A percentile compares a stretch with the other conserved stretches of the same genome.
These are phyloP conservation scores for Akanthomyces dipterigenus DNA, from an alignment of 2,329 filamentous ascomycete species.

Conservation along the genomic window DNA sequence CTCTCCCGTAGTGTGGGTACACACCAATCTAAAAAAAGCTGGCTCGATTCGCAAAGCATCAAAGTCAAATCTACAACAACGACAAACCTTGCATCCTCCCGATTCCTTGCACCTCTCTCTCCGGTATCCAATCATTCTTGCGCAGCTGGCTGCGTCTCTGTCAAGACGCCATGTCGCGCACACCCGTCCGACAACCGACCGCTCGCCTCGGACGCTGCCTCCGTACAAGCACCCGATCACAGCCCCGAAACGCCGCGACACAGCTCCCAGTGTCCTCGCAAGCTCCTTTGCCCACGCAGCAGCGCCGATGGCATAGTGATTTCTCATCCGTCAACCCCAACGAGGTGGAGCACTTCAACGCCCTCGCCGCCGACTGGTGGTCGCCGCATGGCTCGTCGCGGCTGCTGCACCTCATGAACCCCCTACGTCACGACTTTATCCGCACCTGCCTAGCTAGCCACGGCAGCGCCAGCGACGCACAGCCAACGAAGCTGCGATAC, in stretches of 20 bases:
- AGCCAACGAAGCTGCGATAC: slow-evolving; percentile 46
- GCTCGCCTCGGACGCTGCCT: not conserved
- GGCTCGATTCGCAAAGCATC: not conserved
- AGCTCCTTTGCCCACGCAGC: not conserved
- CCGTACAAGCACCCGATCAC: not conserved
- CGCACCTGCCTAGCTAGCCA: slow-evolving; percentile 54
- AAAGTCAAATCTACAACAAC: not conserved
- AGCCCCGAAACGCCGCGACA: not conserved
- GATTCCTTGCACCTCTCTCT: not conserved
- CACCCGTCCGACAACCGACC: not conserved
- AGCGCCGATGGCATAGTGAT: slow-evolving; percentile 15
- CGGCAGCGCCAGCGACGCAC: slow-evolving; percentile 14
- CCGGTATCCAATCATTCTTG: not conserved
- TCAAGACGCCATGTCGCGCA: not conserved
- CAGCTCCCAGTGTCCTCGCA: not conserved
- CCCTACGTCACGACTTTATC: slow-evolving; percentile 90
- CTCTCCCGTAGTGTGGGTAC: not conserved
- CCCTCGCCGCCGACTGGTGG: slow-evolving; percentile 93
- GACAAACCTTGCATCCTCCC: not conserved
- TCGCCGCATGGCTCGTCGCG: slow-evolving; percentile 88
- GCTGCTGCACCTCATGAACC: slow-evolving; percentile 96
- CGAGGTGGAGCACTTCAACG: slow-evolving; percentile 91
- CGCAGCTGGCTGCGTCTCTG: not conserved
- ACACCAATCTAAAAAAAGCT: not conserved
- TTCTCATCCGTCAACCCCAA: slow-evolving; percentile 74